Conservation (phyloP, 305 asterid species). For the Rubia balearica region DNA sequence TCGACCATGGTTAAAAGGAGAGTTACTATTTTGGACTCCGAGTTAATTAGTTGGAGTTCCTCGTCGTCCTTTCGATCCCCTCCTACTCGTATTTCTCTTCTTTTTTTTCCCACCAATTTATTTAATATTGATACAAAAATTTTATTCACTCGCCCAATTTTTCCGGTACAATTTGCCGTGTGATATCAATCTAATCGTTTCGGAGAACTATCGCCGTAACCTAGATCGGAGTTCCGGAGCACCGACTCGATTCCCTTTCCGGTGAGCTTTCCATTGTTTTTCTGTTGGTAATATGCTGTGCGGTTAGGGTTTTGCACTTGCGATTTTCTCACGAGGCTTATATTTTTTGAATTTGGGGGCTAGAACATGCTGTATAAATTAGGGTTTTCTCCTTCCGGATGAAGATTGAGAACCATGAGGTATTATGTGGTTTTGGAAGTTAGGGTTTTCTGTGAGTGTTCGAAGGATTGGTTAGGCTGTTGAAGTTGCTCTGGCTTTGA, state of each 20-base stretch:
- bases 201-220: constrained; percentile 7
- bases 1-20: background rate
- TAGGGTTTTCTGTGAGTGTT: constrained; percentile 18
- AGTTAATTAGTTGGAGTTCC: background rate
- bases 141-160: background rate
- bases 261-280: constrained; percentile 3
- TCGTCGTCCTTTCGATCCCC: constrained; percentile 4
- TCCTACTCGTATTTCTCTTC: constrained; percentile 10
- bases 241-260: constrained; percentile 11
- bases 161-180: background rate
- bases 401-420: background rate
- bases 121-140: background rate
- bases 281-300: constrained; percentile 3
- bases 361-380: background rate
- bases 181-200: background rate
- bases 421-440: background rate
- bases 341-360: background rate
- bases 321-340: background rate
- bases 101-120: background rate
- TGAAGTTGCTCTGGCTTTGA: background rate
- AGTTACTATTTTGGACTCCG: background rate
- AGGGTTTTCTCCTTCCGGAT: background rate
- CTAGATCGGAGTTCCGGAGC: constrained; percentile 24
- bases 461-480: background rate
- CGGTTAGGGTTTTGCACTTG: constrained; percentile 10